These are phyloP conservation scores for Sistotremastrum niveocremeum DNA, from an alignment of 768 basidiomycete species.

Conservation along the genomic window DNA sequence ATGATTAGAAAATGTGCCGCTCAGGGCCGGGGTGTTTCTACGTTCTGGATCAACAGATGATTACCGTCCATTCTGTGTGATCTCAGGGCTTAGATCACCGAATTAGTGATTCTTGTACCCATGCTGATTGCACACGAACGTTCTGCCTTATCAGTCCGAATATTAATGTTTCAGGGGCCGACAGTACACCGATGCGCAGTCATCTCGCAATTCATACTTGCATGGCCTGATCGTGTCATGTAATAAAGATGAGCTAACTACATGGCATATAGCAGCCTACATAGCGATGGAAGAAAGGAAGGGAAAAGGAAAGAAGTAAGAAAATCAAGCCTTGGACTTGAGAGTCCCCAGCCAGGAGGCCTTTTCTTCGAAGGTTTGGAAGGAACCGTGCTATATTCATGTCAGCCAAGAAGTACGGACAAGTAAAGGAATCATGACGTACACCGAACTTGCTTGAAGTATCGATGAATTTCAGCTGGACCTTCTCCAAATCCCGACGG, in stretches of 20 bases:
- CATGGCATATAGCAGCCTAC: constrained; percentile 21
- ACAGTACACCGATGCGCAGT: too few species aligned
- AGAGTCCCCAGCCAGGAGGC: constrained; percentile 84
- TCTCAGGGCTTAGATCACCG: too few species aligned
- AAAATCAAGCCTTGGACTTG: constrained; percentile 60
- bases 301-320: constrained; percentile 22
- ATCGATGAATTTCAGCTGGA: constrained; percentile 96
- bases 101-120: too few species aligned
- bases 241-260: background rate
- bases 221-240: background rate
- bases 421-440: constrained; percentile 21
- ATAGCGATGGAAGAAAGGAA: constrained; percentile 21
- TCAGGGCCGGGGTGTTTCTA: too few species aligned
- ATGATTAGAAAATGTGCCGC: too few species aligned
- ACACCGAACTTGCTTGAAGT: constrained; percentile 96
- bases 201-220: background rate
- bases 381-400: constrained; percentile 65
- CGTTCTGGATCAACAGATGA: too few species aligned
- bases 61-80: too few species aligned
- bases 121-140: too few species aligned
- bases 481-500: constrained; percentile 94
- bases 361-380: constrained; percentile 98
- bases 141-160: too few species aligned
- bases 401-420: constrained; percentile 1
- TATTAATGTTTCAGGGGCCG: too few species aligned